phyloP scores from a whole-genome alignment of 106 monocot genomes.

The Allium cepa region DNA sequence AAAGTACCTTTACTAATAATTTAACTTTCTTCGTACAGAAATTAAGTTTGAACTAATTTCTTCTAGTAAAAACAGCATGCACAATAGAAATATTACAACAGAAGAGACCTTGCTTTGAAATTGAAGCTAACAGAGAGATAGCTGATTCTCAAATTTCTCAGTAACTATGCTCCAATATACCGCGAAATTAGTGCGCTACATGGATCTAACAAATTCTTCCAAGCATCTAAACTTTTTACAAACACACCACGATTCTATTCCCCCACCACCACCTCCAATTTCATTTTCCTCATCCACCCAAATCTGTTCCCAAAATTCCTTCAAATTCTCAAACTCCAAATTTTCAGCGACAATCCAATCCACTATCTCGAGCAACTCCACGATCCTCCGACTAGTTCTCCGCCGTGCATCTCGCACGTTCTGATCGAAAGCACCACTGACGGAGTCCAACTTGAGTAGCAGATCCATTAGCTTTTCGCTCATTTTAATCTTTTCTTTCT shows the following conservation, averaged over 20 bases:
- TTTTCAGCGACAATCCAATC: slow-evolving; percentile 40
- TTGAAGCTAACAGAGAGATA: no score
- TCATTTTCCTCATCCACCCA: slow-evolving; percentile 8
- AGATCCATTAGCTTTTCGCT: slow-evolving; percentile 52
- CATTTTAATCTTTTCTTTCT: slow-evolving; percentile 40
- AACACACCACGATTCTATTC: not conserved
- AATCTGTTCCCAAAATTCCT: slow-evolving; percentile 29
- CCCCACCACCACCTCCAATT: not conserved
- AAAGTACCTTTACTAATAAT: no score
- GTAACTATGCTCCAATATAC: no score
- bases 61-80: no score
- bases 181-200: not conserved
- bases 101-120: no score
- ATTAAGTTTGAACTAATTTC: no score
- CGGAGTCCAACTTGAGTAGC: slow-evolving; percentile 49
- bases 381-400: slow-evolving; percentile 45
- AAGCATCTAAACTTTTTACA: not conserved
- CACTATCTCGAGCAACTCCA: slow-evolving; percentile 55
- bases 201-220: not conserved
- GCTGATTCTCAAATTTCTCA: no score
- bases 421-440: slow-evolving; percentile 42
- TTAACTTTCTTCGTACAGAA: no score
- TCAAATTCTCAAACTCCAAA: slow-evolving; percentile 32
- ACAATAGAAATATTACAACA: no score
- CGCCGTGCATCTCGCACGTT: slow-evolving; percentile 53